Evolutionary conservation across 163 green algal genomes (phyloP), one percentile per base, ranked within the genome.

Genomic region (Prototheca stagnorum): DNA sequence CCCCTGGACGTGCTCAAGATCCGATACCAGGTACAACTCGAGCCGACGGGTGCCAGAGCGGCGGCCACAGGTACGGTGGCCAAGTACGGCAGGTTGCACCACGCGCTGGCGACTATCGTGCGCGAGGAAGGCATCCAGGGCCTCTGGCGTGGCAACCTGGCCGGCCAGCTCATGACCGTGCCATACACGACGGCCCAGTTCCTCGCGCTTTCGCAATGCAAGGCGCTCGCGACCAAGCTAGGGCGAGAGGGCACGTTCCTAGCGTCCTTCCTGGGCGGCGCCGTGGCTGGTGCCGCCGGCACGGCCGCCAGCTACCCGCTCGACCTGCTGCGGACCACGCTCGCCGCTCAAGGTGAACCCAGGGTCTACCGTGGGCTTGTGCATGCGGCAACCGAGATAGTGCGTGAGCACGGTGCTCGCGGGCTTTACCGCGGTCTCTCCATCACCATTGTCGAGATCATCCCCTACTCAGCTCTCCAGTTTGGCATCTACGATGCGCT

Each of bases 121-220:
- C 65, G 56, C 17, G 88, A 97, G 57, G 88, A 97, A 55, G 88
- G 88, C 39, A 59, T 94, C 16, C 51, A 61, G 85, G 90, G 78
- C 3, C 62, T 99, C 25, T 99, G 90, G 90, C 68, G 77, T 15
- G 90, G 90, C 39, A 96, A 81, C 3, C 67, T 97, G 14, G 86
- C 90, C 7, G 90, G 82, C 16, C 72, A 88, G 61, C 69, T 96
- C 39, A 61, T 99, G 17, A 87, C 79, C 2, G 70, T 97, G 24
- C 90, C 90, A 2, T 99, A 99, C 80, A 93, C 79, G 19, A 85
- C 82, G 11, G 82, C 97, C 6, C 90, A 99, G 62, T 99, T 99
- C 55, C 74, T 87, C 12, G 66, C 82, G 11, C 56, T 95, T 46
- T 69, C 87, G 41, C 71, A 92, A 49, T 78, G 70, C 49, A 78